These are phyloP conservation scores for Colletotrichum falcatum DNA, from an alignment of 2,329 filamentous ascomycete genomes.

Conservation along the genomic window DNA sequence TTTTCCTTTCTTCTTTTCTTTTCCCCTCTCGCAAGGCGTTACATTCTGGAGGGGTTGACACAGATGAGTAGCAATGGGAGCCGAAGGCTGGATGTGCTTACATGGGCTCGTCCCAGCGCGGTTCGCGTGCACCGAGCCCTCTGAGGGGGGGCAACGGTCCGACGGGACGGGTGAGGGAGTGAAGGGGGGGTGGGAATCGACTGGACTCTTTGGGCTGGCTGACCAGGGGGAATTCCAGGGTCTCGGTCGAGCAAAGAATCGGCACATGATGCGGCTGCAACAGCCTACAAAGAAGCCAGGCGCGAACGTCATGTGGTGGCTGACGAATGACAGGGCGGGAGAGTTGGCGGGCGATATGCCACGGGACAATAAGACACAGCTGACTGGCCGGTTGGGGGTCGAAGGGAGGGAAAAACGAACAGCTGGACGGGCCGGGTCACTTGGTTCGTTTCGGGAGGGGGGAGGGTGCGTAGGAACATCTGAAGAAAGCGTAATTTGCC, in stretches of 20 bases:
- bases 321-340: constrained; percentile 28
- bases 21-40: background rate
- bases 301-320: constrained; percentile 37
- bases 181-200: background rate
- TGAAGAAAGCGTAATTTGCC: constrained; percentile 19
- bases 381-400: constrained; percentile 14
- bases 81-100: background rate
- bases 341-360: constrained; percentile 2
- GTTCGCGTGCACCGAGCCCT: constrained; percentile 1
- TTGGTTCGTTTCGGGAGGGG: constrained; percentile 29
- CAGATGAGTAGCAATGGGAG: constrained; percentile 24
- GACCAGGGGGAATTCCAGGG: constrained; percentile 23
- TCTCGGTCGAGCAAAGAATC: constrained; percentile 29
- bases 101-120: background rate
- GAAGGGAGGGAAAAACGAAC: constrained; percentile 10
- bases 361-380: constrained; percentile 7
- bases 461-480: background rate
- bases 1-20: constrained; percentile 2
- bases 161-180: background rate
- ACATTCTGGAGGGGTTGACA: constrained; percentile 22
- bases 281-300: constrained; percentile 1
- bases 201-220: background rate
- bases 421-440: constrained; percentile 12
- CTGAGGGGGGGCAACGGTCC: constrained; percentile 1
- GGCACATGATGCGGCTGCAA: constrained; percentile 38